Conservation (phyloP, 2,329 filamentous ascomycete genomes). For the Atkinsonella hypoxylon region DNA sequence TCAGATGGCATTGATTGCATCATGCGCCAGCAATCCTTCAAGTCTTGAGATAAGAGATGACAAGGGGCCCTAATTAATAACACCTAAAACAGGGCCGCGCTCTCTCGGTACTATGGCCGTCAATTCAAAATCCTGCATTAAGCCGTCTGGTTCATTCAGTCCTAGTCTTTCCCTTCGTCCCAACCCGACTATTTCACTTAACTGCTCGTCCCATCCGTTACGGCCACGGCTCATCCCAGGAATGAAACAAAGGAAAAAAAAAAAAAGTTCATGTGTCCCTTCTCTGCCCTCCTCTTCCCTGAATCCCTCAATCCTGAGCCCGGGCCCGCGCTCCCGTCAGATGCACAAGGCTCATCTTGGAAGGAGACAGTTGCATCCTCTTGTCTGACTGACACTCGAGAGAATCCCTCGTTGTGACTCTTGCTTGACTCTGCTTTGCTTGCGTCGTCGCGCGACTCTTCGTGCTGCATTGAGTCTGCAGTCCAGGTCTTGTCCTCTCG, state of each 20-base stretch:
- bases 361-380: not conserved
- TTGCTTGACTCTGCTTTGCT: conserved; percentile 42
- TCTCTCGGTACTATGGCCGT: too few relatives aligned
- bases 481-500: conserved; percentile 30
- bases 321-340: not conserved
- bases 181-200: not conserved
- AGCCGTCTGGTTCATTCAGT: not conserved
- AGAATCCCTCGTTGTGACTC: not conserved
- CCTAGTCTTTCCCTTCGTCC: not conserved
- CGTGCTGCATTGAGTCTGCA: too few relatives aligned
- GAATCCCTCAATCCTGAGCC: not conserved
- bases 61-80: too few relatives aligned
- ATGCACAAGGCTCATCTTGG: not conserved
- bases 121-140: not conserved
- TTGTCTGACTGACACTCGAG: not conserved
- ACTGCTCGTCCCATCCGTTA: not conserved
- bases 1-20: too few relatives aligned
- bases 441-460: too few relatives aligned
- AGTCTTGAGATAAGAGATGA: too few relatives aligned
- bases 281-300: not conserved
- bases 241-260: not conserved
- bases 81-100: not conserved
- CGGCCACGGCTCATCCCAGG: not conserved
- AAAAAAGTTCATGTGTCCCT: too few relatives aligned
- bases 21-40: too few relatives aligned